Evolutionary conservation across 148 eudicot genomes (phyloP), one percentile per base, ranked within the genome.

Genomic region (Limonium bicolor): DNA sequence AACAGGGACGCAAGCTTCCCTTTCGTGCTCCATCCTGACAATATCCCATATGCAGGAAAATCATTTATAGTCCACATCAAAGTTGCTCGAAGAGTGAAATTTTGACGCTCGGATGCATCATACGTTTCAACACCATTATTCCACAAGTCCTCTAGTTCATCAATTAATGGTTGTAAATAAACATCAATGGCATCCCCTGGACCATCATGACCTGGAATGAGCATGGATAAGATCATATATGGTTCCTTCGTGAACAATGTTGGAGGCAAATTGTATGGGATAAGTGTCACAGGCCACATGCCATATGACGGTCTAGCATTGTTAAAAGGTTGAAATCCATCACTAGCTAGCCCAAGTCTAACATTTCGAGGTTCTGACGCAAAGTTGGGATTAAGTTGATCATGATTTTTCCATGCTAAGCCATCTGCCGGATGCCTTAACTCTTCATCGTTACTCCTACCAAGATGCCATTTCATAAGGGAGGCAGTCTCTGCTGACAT

Each of bases 11-110:
- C 37, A 13, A 34, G 3, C 12, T 34, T 11, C 10, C 59, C 50
- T 1, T 20, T 5, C 2, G 59, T 54, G 13, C 46, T 46, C 60
- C 52, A 65, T 5, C 70, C 51, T 9, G 60, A 65, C 23, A 65
- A 27, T 55, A 59, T 58, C 2, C 44, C 58, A 51, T 66, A 51
- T 1, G 59, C 66, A 0, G 62, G 66, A 27, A 66, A 61, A 36
- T 66, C 62, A 27, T 48, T 54, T 2, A 66, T 61, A 6, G 71
- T 61, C 62, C 66, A 60, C 15, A 66, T 15, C 1, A 65, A 33
- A 1, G 44, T 31, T 11, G 50, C 60, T 3, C 46, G 28, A 10
- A 64, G 1, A 0, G 1, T 4, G 22, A 66, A 66, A 1, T 47
- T 55, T 20, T 50, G 26, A 14, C 41, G 20, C 6, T 13, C 40